These are phyloP conservation scores for Oehlia diaphana DNA, from an alignment of 192 early-diverging fungal species.

Conservation along the genomic window DNA sequence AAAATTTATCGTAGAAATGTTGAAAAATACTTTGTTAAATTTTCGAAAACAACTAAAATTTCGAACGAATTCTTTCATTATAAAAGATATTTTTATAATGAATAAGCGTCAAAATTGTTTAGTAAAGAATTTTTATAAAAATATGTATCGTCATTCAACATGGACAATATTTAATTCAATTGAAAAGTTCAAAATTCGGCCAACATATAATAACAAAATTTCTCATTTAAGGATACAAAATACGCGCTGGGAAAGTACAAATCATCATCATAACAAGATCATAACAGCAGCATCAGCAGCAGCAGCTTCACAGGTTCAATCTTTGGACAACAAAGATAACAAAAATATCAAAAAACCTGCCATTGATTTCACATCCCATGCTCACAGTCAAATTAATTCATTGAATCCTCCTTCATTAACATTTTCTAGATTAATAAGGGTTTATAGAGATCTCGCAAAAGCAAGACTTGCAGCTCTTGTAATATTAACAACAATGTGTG, in stretches of 20 bases:
- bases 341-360: background rate
- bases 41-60: background rate
- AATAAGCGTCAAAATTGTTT: background rate
- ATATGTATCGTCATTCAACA: background rate
- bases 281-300: background rate
- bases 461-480: constrained; percentile 86
- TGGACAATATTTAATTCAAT: background rate
- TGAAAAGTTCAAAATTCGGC: background rate
- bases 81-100: background rate
- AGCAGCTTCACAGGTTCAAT: background rate
- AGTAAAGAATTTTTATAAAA: background rate
- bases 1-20: background rate
- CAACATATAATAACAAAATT: background rate
- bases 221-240: background rate
- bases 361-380: background rate
- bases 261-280: background rate
- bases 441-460: constrained; percentile 83
- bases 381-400: background rate
- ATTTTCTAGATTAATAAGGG: constrained; percentile 17
- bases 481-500: constrained; percentile 91
- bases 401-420: background rate
- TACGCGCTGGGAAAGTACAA: background rate
- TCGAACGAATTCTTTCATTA: background rate
- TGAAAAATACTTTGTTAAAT: background rate
- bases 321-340: background rate